Evolutionary conservation across 192 early-diverging fungal genomes (phyloP).

Genomic region (Coemansia sp.): DNA sequence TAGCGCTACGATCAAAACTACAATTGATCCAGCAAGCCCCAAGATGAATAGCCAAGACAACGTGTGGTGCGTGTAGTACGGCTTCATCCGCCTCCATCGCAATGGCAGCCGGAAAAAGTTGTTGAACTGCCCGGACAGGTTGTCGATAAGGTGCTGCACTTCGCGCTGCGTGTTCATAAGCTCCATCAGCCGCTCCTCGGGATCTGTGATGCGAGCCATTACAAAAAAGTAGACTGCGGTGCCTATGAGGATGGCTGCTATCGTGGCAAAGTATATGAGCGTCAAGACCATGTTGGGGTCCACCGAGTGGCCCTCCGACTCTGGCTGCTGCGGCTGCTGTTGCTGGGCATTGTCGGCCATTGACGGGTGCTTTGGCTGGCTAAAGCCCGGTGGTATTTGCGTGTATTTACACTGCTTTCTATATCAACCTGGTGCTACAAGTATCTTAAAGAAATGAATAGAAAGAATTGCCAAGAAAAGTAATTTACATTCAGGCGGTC

Average conservation of each 20-base stretch:
- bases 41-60: slow-evolving; percentile 51
- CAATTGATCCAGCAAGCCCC: slow-evolving; percentile 23
- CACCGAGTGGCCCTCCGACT: slow-evolving; percentile 11
- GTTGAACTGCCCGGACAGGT: slow-evolving; percentile 52
- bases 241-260: slow-evolving; percentile 43
- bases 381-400: no score
- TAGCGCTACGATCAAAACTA: slow-evolving; percentile 26
- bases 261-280: slow-evolving; percentile 53
- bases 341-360: slow-evolving; percentile 5
- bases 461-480: no score
- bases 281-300: slow-evolving; percentile 48
- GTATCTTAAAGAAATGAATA: no score
- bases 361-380: no score
- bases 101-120: slow-evolving; percentile 51
- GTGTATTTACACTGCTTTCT: no score
- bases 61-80: slow-evolving; percentile 47
- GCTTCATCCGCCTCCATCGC: slow-evolving; percentile 51
- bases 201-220: slow-evolving; percentile 50
- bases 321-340: background rate
- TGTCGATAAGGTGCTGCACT: slow-evolving; percentile 57
- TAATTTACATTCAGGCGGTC: no score
- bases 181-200: slow-evolving; percentile 52
- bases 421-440: no score
- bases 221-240: slow-evolving; percentile 55
- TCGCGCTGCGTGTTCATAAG: slow-evolving; percentile 59